Evolutionary conservation across 768 basidiomycete genomes (phyloP).

Genomic region (Macrolepiota fuliginosa): DNA sequence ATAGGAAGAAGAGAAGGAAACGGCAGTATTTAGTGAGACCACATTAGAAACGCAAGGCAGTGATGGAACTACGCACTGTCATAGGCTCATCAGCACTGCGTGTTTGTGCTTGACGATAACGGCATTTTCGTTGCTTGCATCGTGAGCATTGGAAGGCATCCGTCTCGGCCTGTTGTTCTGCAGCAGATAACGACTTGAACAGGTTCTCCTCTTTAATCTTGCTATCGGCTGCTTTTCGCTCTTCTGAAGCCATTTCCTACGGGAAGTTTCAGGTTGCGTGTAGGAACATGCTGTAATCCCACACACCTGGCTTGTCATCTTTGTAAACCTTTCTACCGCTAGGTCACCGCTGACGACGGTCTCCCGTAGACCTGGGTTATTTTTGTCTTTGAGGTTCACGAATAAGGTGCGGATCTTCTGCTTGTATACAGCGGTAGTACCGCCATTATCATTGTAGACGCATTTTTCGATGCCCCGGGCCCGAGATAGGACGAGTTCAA

Average conservation of each 20-base stretch:
- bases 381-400: conserved; percentile 94
- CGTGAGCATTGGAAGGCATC: conserved; percentile 96
- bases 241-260: conserved; percentile 96
- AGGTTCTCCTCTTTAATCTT: conserved; percentile 85
- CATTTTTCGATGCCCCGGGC: conserved; percentile 73
- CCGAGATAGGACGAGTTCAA: conserved; percentile 62
- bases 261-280: background rate
- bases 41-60: background rate
- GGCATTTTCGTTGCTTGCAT: conserved; percentile 92
- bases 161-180: conserved; percentile 89
- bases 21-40: background rate
- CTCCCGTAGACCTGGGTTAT: conserved; percentile 84
- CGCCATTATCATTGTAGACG: conserved; percentile 46
- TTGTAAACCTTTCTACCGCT: conserved; percentile 62
- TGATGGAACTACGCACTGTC: conserved; percentile 60
- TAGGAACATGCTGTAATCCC: background rate
- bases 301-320: conserved; percentile 79
- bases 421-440: conserved; percentile 55
- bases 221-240: conserved; percentile 79
- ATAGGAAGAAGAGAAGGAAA: background rate
- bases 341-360: conserved; percentile 84
- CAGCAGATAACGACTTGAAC: conserved; percentile 88
- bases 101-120: conserved; percentile 95
- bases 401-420: conserved; percentile 83
- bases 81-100: conserved; percentile 98